Conservation (phyloP, 306 rosid genomes). For the Glycine soja region DNA sequence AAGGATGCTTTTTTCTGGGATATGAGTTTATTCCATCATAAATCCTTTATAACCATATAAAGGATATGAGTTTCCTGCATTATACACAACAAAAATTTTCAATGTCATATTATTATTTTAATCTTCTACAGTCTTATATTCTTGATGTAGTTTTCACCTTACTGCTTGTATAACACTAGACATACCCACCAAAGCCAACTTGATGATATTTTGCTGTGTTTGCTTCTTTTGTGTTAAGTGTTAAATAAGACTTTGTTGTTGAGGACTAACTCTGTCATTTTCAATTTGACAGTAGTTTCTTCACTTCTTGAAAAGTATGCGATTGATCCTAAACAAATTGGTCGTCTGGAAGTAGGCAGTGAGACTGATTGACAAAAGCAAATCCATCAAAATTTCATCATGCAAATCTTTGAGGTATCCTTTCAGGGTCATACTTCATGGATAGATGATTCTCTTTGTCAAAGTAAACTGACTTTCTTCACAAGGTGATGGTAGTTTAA, state of each 20-base stretch:
- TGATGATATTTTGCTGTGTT: conserved; percentile 2
- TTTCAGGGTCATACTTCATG: conserved; percentile 10
- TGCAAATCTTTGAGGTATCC: conserved; percentile 89
- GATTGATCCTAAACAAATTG: conserved; percentile 80
- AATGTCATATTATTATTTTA: conserved; percentile 2
- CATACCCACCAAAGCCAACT: conserved; percentile 3
- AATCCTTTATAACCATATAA: neutral
- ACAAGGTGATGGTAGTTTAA: conserved; percentile 29
- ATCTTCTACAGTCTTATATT: conserved; percentile 5
- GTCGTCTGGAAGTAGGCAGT: conserved; percentile 92
- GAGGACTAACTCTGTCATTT: conserved; percentile 49
- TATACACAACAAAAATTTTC: neutral
- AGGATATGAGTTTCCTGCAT: conserved; percentile 1
- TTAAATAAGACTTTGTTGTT: neutral
- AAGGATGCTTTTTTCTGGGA: too few relatives aligned
- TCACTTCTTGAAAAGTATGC: conserved; percentile 81
- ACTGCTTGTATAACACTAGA: conserved; percentile 6
- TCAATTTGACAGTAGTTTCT: conserved; percentile 82
- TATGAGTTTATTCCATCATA: neutral
- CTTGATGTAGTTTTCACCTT: conserved; percentile 15
- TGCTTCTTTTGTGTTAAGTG: conserved; percentile 25
- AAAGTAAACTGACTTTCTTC: conserved; percentile 22
- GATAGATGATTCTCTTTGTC: conserved; percentile 5
- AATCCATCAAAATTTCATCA: conserved; percentile 87
- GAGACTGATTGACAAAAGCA: conserved; percentile 96